Percentiles rank a stretch among this genome's conserved stretches.
These are phyloP conservation scores for Bacterosira constricta DNA, from an alignment of 108 stramenopile genomes.

Conservation along the genomic window DNA sequence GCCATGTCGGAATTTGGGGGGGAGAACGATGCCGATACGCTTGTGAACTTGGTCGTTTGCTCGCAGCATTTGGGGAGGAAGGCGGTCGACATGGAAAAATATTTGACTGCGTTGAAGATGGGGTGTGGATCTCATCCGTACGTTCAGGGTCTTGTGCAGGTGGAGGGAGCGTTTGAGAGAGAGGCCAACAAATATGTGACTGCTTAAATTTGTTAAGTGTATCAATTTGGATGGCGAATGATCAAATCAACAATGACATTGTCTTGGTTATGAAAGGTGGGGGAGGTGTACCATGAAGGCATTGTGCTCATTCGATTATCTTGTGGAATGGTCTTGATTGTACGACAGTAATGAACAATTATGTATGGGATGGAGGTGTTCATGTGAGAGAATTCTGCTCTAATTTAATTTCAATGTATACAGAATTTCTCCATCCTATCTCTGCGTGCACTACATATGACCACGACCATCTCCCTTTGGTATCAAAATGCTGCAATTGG, in stretches of 20 bases:
- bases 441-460: too few species aligned
- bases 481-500: too few species aligned
- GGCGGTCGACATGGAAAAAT: conserved; percentile 39
- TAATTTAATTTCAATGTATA: too few species aligned
- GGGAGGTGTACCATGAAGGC: not conserved
- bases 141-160: conserved; percentile 69
- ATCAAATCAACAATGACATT: too few species aligned
- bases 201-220: not conserved
- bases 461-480: too few species aligned
- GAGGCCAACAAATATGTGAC: conserved; percentile 78
- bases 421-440: too few species aligned
- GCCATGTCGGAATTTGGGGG: conserved; percentile 65
- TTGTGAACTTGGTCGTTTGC: conserved; percentile 92
- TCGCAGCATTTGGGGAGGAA: conserved; percentile 82
- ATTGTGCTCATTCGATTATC: not conserved
- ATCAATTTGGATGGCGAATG: not conserved
- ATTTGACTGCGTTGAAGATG: conserved; percentile 58
- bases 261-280: too few species aligned
- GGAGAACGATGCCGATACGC: conserved; percentile 76
- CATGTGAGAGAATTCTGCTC: too few species aligned
- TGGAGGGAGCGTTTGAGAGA: conserved; percentile 83
- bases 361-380: not conserved
- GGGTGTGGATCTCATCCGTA: conserved; percentile 68
- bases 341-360: not conserved
- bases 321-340: too few species aligned